These are phyloP conservation scores for Pseudomonodictys pantanalensis DNA, from an alignment of 495 filamentous ascomycete species.

Conservation along the genomic window DNA sequence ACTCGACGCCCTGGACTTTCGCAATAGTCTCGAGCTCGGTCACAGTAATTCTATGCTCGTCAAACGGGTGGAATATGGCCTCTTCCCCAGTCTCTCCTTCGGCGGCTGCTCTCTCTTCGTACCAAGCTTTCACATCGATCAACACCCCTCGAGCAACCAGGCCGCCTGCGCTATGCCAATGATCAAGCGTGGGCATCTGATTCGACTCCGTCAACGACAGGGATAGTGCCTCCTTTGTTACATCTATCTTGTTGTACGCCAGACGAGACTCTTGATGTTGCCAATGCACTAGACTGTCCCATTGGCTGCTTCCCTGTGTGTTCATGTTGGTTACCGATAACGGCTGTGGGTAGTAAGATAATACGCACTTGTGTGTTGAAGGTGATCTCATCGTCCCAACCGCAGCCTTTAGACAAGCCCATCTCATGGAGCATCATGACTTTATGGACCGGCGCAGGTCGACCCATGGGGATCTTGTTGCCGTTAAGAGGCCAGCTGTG, in stretches of 20 bases:
- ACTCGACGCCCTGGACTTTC: slow-evolving; percentile 39
- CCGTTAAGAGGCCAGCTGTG: slow-evolving; percentile 49
- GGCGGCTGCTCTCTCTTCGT: slow-evolving; percentile 47
- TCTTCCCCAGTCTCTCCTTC: slow-evolving; percentile 31
- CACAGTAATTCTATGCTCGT: slow-evolving; percentile 35
- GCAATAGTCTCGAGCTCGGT: slow-evolving; percentile 33
- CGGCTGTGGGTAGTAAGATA: not conserved
- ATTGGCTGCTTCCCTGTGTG: slow-evolving; percentile 47
- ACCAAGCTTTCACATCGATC: slow-evolving; percentile 54
- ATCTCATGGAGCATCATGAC: slow-evolving; percentile 47
- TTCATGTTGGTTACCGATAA: slow-evolving; percentile 32
- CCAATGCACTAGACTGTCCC: slow-evolving; percentile 42
- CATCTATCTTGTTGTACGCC: slow-evolving; percentile 53
- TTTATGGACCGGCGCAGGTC: slow-evolving; percentile 42
- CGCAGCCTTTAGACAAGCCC: slow-evolving; percentile 30
- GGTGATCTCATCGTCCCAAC: slow-evolving; percentile 46
- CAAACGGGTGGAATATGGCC: slow-evolving; percentile 40
- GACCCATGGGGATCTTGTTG: slow-evolving; percentile 38
- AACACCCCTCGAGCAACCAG: slow-evolving; percentile 56
- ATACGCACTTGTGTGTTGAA: not conserved
- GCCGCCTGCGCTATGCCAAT: slow-evolving; percentile 42
- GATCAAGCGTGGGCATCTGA: slow-evolving; percentile 39
- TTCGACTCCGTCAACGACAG: slow-evolving; percentile 27
- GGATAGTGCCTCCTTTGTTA: slow-evolving; percentile 27
- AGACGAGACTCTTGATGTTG: slow-evolving; percentile 45